phyloP scores from a whole-genome alignment of 2,329 filamentous ascomycete species.

The Calycina herbarum region DNA sequence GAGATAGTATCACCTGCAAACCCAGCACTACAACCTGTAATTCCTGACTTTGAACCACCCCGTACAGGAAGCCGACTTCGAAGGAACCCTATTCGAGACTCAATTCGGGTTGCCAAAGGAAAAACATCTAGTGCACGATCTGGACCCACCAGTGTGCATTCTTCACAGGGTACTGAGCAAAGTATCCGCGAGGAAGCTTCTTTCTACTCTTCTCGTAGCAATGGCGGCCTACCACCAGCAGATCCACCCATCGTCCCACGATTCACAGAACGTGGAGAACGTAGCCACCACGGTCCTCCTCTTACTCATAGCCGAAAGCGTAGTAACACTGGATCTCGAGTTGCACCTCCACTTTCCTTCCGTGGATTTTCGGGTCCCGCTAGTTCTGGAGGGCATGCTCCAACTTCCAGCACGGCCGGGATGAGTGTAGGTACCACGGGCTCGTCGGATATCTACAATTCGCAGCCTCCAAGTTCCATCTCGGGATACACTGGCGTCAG shows the following conservation, averaged over 20 bases:
- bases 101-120: slow-evolving; percentile 83
- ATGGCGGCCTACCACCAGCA: slow-evolving; percentile 48
- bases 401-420: slow-evolving; percentile 57
- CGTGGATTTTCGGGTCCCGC: slow-evolving; percentile 64
- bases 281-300: slow-evolving; percentile 20
- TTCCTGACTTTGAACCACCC: slow-evolving; percentile 49
- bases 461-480: slow-evolving; percentile 48
- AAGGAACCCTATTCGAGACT: slow-evolving; percentile 70
- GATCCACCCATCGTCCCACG: slow-evolving; percentile 72
- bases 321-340: slow-evolving; percentile 81
- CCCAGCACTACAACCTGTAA: slow-evolving; percentile 49
- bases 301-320: slow-evolving; percentile 75
- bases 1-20: slow-evolving; percentile 64
- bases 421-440: slow-evolving; percentile 58
- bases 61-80: slow-evolving; percentile 37
- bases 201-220: slow-evolving; percentile 27
- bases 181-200: slow-evolving; percentile 30
- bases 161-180: slow-evolving; percentile 25
- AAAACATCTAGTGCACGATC: slow-evolving; percentile 42
- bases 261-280: slow-evolving; percentile 58
- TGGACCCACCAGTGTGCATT: slow-evolving; percentile 41
- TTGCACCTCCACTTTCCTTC: slow-evolving; percentile 69
- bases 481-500: slow-evolving; percentile 42
- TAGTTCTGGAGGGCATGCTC: slow-evolving; percentile 30
- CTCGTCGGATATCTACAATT: slow-evolving; percentile 62